phyloP scores from a whole-genome alignment of 441 rosid species.

The Jatropha multifida region DNA sequence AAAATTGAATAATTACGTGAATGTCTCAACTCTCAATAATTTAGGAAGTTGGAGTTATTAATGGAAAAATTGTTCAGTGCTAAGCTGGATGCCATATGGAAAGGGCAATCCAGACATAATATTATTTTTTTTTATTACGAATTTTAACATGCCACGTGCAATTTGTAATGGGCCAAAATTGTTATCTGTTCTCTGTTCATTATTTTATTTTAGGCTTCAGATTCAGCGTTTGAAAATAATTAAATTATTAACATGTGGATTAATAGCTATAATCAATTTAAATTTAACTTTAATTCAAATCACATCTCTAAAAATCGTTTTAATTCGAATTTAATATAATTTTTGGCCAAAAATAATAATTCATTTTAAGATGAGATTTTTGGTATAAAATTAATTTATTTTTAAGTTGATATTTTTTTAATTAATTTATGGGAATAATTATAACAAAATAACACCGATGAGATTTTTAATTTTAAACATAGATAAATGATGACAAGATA shows the following conservation, averaged over 20 bases:
- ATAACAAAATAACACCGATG: too few relatives aligned
- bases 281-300: too few relatives aligned
- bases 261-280: not conserved
- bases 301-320: too few relatives aligned
- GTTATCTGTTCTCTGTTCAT: not conserved
- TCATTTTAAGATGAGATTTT: too few relatives aligned
- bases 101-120: not conserved
- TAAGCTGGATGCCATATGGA: constrained; percentile 18
- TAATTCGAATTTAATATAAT: too few relatives aligned
- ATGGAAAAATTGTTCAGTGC: not conserved
- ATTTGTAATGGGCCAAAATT: not conserved
- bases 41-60: not conserved
- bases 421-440: too few relatives aligned
- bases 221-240: not conserved
- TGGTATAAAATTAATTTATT: too few relatives aligned
- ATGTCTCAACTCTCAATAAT: not conserved
- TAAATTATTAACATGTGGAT: not conserved
- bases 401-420: too few relatives aligned
- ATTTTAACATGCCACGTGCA: not conserved
- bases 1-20: not conserved
- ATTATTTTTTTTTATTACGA: too few relatives aligned
- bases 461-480: too few relatives aligned
- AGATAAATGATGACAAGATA: too few relatives aligned
- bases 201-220: not conserved
- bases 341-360: too few relatives aligned